Conservation (phyloP, 2,329 filamentous ascomycete genomes). For the Penicillium rolfsii region DNA sequence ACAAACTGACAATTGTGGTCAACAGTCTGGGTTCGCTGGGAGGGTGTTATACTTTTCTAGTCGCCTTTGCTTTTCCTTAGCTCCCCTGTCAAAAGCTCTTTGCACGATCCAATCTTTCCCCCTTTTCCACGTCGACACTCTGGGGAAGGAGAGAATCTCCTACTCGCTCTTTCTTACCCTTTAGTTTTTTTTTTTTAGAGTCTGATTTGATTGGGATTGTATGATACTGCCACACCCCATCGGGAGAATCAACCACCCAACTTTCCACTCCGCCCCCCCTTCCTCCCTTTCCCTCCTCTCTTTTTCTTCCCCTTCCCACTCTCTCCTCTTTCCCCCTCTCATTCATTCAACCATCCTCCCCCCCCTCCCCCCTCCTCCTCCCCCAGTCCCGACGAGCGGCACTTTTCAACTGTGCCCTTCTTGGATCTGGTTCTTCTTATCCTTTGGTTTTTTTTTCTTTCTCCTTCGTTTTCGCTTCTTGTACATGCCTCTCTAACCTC, state of each 20-base stretch:
- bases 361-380: conserved; percentile 18
- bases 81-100: not conserved
- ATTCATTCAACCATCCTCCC: conserved; percentile 22
- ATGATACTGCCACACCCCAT: not conserved
- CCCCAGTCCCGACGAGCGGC: conserved; percentile 29
- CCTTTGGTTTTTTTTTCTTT: conserved; percentile 17
- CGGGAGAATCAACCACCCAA: not conserved
- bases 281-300: conserved; percentile 33
- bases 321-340: conserved; percentile 14
- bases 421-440: conserved; percentile 33
- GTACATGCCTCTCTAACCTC: conserved; percentile 37
- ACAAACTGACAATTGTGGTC: not conserved
- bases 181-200: not conserved
- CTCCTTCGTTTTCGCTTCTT: conserved; percentile 24
- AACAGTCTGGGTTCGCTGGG: not conserved
- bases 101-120: not conserved
- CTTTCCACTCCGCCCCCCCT: conserved; percentile 27
- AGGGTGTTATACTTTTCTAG: not conserved
- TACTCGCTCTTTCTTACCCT: not conserved
- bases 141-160: not conserved
- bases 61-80: not conserved
- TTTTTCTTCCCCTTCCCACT: conserved; percentile 21
- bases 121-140: not conserved
- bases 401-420: conserved; percentile 38
- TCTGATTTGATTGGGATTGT: not conserved